phyloP scores from a whole-genome alignment of 768 basidiomycete genomes.

The Kwoniella shandongensis region DNA sequence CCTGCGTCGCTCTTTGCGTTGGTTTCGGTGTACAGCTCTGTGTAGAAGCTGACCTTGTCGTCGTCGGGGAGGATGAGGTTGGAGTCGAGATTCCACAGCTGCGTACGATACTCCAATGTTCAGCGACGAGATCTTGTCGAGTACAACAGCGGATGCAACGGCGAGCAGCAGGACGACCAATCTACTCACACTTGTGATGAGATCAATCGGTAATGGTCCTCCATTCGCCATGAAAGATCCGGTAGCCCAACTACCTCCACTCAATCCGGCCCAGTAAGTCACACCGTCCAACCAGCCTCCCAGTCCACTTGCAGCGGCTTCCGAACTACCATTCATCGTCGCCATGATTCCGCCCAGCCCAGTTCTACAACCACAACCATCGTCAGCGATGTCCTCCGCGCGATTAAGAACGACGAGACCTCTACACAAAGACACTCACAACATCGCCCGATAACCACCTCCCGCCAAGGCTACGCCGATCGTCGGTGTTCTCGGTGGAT shows the following conservation, averaged over 20 bases:
- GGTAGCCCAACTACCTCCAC: slow-evolving; percentile 51
- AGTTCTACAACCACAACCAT: slow-evolving; percentile 7
- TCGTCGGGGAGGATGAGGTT: slow-evolving; percentile 51
- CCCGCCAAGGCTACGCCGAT: slow-evolving; percentile 64
- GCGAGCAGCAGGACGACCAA: neutral
- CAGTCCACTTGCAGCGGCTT: slow-evolving; percentile 61
- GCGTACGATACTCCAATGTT: neutral
- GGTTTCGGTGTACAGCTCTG: slow-evolving; percentile 46
- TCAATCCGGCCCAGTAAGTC: slow-evolving; percentile 66
- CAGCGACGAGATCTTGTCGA: no score
- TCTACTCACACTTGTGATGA: slow-evolving; percentile 45
- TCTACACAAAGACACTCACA: slow-evolving; percentile 60
- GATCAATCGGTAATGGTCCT: slow-evolving; percentile 37
- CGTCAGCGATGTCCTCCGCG: slow-evolving; percentile 34
- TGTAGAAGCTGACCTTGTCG: slow-evolving; percentile 47
- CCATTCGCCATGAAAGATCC: slow-evolving; percentile 58
- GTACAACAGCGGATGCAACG: no score
- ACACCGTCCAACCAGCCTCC: slow-evolving; percentile 71
- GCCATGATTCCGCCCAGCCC: slow-evolving; percentile 38
- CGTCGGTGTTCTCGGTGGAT: slow-evolving; percentile 41
- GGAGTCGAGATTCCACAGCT: slow-evolving; percentile 51
- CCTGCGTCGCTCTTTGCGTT: slow-evolving; percentile 42
- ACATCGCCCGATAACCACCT: slow-evolving; percentile 69
- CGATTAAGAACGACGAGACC: no score
- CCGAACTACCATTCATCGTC: slow-evolving; percentile 62